Evolutionary conservation across 768 basidiomycete genomes (phyloP), one percentile per base, ranked within the genome.

Genomic region (Cystofilobasidium ferigula): DNA sequence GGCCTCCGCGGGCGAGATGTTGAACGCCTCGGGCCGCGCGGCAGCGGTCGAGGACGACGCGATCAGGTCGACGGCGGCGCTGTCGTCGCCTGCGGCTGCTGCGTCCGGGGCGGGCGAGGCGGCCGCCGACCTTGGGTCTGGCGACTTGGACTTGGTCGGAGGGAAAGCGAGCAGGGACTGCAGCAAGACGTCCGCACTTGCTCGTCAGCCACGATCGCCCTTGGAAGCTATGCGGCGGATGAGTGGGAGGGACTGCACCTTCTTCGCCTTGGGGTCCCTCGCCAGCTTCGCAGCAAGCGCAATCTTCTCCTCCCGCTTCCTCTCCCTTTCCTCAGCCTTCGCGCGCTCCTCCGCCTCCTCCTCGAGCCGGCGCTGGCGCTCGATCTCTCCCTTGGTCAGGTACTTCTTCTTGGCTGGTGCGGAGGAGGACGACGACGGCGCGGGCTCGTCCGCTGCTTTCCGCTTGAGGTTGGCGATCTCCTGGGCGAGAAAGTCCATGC

Each of bases 1-100:
- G 16, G 88, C 89, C 72, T 99, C 95, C 68, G 92, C 87, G 64
- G 92, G 89, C 2, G 93, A 89, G 62, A 98, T 86, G 73, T 92
- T 92, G 79, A 93, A 97, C 3, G 72, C 70, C 67, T 78, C 77
- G 14, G 69, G 67, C 57, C 65, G 69, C 20, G 48, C 34, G 1
- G 56, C 36, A 2, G 6, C 72, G 70, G 14, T 58, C 30, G 57
- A 38, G 5, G 57, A 58, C 12, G 57, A 58, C 9, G 51, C 51
- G 16, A 54, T 54, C 28, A 54, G 30, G 47, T 62, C 43, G 77
- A 77, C 62, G 74, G 70, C 35, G 79, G 80, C 42, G 74, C 76
- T 42, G 75, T 43, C 59, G 74, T 71, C 22, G 72, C 73, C 69
- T 20, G 79, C 78, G 28, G 69, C 58, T 10, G 51, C 43, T 0